Evolutionary conservation across 805 yeast genomes (phyloP).

Genomic region (Candida xiaguanensis): DNA sequence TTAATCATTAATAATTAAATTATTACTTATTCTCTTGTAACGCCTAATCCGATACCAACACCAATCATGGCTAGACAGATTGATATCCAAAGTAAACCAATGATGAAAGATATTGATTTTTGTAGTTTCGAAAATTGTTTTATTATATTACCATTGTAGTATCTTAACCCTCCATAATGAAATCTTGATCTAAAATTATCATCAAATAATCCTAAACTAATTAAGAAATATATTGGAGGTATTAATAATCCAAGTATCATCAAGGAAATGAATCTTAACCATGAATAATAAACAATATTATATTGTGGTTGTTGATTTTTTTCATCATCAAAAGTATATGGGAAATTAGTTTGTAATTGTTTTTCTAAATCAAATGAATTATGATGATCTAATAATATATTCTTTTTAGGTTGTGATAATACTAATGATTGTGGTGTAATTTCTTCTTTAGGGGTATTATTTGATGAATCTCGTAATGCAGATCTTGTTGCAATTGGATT

Average conservation of each 20-base stretch:
- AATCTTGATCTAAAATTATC: slow-evolving; percentile 11
- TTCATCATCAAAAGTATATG: slow-evolving; percentile 1
- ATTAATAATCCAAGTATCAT: slow-evolving; percentile 31
- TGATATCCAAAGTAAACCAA: slow-evolving; percentile 33
- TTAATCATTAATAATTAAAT: no score
- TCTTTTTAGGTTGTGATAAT: slow-evolving; percentile 6
- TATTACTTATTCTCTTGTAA: slow-evolving; percentile 8
- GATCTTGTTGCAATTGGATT: slow-evolving; percentile 1
- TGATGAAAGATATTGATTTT: slow-evolving; percentile 24
- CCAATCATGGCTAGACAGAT: slow-evolving; percentile 37
- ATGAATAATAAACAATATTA: slow-evolving; percentile 8
- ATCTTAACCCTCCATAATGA: slow-evolving; percentile 18
- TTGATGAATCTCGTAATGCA: background rate
- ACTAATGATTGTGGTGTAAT: background rate
- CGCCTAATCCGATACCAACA: slow-evolving; percentile 33
- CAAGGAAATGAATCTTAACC: slow-evolving; percentile 20
- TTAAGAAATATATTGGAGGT: slow-evolving; percentile 37
- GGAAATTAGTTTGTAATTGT: background rate
- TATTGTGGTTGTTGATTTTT: slow-evolving; percentile 1
- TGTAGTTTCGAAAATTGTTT: slow-evolving; percentile 21
- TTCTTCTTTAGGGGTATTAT: background rate
- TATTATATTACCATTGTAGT: slow-evolving; percentile 10
- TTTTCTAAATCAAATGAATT: slow-evolving; percentile 1
- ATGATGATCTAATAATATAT: slow-evolving; percentile 1
- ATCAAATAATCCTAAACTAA: slow-evolving; percentile 35